Base-by-base conservation (phyloP, 2,329 filamentous ascomycete species). In the Calonectria pseudoreteaudii region DNA sequence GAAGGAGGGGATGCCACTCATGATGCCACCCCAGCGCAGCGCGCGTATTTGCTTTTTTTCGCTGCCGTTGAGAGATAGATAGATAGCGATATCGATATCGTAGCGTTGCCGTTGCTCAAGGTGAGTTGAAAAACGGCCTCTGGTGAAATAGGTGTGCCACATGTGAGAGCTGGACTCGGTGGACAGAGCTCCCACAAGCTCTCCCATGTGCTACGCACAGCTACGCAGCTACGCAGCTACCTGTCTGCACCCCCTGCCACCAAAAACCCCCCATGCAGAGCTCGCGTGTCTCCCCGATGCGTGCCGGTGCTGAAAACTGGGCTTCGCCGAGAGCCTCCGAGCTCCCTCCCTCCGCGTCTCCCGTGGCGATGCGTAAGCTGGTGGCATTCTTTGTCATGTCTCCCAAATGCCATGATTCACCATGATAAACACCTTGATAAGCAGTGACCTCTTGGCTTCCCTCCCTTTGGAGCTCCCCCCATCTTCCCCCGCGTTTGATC, bases 361-460 rank as follows among this genome's bases (percentile, higher is more conserved):
- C 56, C 56, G 56, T 26, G 23, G 8, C 23, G 56, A 23, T 26
- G 10, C 23, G 34, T 62, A 41, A 41, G 34, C 56, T 62, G n/a
- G 56, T 41, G 56, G 56, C 34, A 62, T 41, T 62, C 56, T 62
- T 62, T 62, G 56, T 62, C 56, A 62, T 62, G 56, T 41, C n/a
- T 16, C 11, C n/a, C 34, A 14, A 62, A 62, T 28, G 56, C 28
- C 56, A 62, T 62, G 56, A 62, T 62, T 41, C 56, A 38, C 56
- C 56, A 62, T 62, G 34, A 41, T 62, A 26, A 16, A 62, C 14
- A 18, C 34, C 14, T 62, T 62, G 34, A 16, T 62, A 62, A 62
- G 56, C 41, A 47, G 44, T 23, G 44, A 13, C 44, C 20, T 11
- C 20, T 7, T 47, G 18, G 41, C 8, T 47, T 14, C 13, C 20